Base-by-base conservation (phyloP, 371 early-diverging fungal species). In the Catenaria anguillulae region DNA sequence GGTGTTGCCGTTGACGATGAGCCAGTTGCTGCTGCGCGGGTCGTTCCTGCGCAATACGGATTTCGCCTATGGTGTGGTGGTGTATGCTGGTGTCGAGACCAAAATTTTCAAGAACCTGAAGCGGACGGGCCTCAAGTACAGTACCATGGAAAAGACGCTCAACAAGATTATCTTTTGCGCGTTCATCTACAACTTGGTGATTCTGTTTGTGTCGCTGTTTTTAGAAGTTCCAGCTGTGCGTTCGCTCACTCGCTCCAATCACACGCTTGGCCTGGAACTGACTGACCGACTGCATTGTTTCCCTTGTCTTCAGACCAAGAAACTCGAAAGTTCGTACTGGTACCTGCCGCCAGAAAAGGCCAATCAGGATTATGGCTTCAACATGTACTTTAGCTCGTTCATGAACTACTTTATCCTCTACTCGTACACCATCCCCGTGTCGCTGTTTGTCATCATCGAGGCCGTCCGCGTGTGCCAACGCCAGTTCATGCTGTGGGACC, bases 391-490 rank as follows among this genome's bases (percentile, higher is more conserved):
- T 10, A 26, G 17, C 33, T 33, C 36, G 42, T 40, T 61, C 63
- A 21, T 66, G 50, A 56, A 67, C 45, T 68, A 33, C 29, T 68
- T 77, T 60, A 65, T 67, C 29, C 55, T 75, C 31, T 78, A 71
- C 67, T 75, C 77, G 37, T 77, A 77, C 64, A 71, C 84, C 21
- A 78, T 87, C 50, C 87, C 87, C 0, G 73, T 87, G 55, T 82
- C 83, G 52, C 73, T 87, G 3, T 87, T 81, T 67, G 84, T 87
- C 8, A 78, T 77, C 10, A 71, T 87, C 19, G 87, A 87, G 68
- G 67, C 83, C 35, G 75, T 77, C 26, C 73, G 83, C 43, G 66
- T 84, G 4, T 64, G 77, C 21, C 80, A 83, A 63, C 73, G 72
- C 0, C 64, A 60, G 43, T 71, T 69, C 52, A 76, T 78, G 69